These are phyloP conservation scores for Penstemon newberryi DNA, from an alignment of 257 asterid genomes.

Conservation along the genomic window DNA sequence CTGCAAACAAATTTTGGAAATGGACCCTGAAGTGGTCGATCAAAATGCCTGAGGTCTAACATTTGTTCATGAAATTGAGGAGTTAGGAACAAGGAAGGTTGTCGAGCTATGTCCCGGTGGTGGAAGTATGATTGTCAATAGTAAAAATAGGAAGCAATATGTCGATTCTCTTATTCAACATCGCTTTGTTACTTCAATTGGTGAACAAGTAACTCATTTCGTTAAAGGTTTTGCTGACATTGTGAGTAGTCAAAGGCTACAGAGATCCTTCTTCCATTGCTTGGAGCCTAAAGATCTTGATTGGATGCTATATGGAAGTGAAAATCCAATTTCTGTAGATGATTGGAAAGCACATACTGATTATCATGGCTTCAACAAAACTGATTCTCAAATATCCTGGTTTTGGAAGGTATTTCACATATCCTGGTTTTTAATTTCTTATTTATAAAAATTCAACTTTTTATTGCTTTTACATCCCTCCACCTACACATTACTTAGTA, in stretches of 20 bases:
- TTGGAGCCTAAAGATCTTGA: conserved; percentile 81
- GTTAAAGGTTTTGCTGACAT: conserved; percentile 74
- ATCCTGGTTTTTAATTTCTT: too few relatives aligned
- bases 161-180: conserved; percentile 74
- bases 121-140: conserved; percentile 57
- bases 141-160: conserved; percentile 72
- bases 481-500: too few relatives aligned
- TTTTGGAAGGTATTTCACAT: conserved; percentile 80
- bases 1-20: conserved; percentile 89
- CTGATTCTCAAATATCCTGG: conserved; percentile 83
- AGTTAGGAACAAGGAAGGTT: conserved; percentile 73
- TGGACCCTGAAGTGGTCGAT: conserved; percentile 83
- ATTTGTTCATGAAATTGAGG: conserved; percentile 75
- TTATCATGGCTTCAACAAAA: conserved; percentile 69
- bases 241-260: conserved; percentile 38
- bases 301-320: conserved; percentile 81
- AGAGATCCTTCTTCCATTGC: conserved; percentile 65
- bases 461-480: too few relatives aligned
- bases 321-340: conserved; percentile 70
- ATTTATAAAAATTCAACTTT: too few relatives aligned
- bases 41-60: conserved; percentile 87
- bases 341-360: conserved; percentile 96
- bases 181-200: conserved; percentile 64
- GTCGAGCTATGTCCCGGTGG: conserved; percentile 80
- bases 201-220: conserved; percentile 68